Evolutionary conservation across 176 grass and related monocot genomes (phyloP), one percentile per base, ranked within the genome.

Genomic region (Dactylis glomerata): DNA sequence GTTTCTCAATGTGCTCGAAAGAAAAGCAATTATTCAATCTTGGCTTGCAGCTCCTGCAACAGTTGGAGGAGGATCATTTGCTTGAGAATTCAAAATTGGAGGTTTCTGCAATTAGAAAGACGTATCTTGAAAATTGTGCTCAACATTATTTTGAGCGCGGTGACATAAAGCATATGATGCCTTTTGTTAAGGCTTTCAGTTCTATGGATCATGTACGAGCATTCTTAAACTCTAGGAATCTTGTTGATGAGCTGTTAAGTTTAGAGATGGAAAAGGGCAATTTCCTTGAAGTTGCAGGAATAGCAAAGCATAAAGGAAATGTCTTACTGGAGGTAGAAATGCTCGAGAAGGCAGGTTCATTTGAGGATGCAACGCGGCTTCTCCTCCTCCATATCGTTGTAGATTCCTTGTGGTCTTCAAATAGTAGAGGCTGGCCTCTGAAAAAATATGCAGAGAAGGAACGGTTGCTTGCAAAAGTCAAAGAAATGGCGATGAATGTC

Each of bases 241-340:
- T 82, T 88, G 26, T 90, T 38, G 88, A 92, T 86, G 86, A 94
- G 57, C 45, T 97, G 88, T 58, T 97, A 42, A 81, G 20, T 54
- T 23, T 94, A 55, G 95, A 97, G 87, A 79, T 91, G 28, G 90
- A 94, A 77, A 80, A 87, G 32, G 90, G 75, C 22, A 97, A 97
- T 84, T 97, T 92, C 45, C 10, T 82, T 37, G 90, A 94, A 77
- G 92, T 86, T 83, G 86, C 88, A 24, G 76, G 6, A 19, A 94
- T 97, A 89, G 85, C 86, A 63, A 82, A 81, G 70, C 67, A 20
- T 36, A 91, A 81, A 91, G 88, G 82, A 28, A n/a, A 97, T 86
- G 10, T 88, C 50, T 62, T 91, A 33, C 50, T 92, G 46, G 95
- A 97, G 84, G 95, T 78, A 13, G 47, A 79, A 19, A 77, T 97